phyloP scores from a whole-genome alignment of 129 eudicot species.

The Oenanthe sinensis region DNA sequence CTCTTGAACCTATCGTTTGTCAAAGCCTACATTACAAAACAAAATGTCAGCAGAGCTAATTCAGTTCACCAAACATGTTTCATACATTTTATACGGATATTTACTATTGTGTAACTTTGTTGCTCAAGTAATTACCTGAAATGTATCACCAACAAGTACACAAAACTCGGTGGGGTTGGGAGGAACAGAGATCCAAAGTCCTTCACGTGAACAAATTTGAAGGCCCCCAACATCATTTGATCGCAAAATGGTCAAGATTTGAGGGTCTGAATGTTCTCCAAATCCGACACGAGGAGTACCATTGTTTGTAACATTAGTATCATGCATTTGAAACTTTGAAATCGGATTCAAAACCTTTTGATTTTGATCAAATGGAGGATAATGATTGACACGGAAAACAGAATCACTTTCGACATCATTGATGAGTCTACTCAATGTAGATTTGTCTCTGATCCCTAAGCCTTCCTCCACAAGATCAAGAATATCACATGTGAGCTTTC shows the following conservation, averaged over 20 bases:
- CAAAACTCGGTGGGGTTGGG: constrained; percentile 57
- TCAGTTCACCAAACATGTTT: not conserved
- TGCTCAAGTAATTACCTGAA: constrained; percentile 39
- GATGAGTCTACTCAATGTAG: constrained; percentile 46
- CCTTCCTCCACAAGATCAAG: constrained; percentile 67
- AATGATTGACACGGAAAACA: constrained; percentile 70
- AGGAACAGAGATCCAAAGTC: constrained; percentile 65
- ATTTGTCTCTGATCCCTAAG: constrained; percentile 33
- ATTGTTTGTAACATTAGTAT: not conserved
- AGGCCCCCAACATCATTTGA: constrained; percentile 85
- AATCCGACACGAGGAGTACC: constrained; percentile 47
- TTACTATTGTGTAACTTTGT: not conserved
- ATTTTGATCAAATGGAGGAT: constrained; percentile 29
- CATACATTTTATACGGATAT: no score
- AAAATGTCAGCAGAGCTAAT: not conserved
- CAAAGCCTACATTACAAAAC: constrained; percentile 39
- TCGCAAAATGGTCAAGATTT: constrained; percentile 69
- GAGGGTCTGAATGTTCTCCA: constrained; percentile 98
- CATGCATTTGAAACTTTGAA: not conserved
- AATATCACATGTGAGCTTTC: constrained; percentile 52
- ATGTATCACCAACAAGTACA: constrained; percentile 75
- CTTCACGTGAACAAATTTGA: constrained; percentile 58
- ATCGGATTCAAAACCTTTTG: not conserved
- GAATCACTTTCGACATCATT: constrained; percentile 51
- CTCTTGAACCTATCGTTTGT: constrained; percentile 78